Evolutionary conservation across 2,329 filamentous ascomycete genomes (phyloP).

Genomic region (Cladosporium colombiae): DNA sequence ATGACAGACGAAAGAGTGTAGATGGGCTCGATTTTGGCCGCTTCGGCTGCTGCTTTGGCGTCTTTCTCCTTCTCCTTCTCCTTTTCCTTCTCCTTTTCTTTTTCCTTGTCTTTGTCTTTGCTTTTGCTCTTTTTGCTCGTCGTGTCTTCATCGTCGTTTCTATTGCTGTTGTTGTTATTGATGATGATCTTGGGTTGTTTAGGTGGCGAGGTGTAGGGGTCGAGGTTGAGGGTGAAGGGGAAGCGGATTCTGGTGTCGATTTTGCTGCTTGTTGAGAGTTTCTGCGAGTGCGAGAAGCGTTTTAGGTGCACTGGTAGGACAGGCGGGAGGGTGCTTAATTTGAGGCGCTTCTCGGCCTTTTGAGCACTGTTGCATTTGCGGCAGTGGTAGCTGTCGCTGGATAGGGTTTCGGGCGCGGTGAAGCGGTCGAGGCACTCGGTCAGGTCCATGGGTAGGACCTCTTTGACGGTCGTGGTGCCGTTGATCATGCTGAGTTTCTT

Average conservation of each 20-base stretch:
- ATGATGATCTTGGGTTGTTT: constrained; percentile 18
- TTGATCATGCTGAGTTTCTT: constrained; percentile 52
- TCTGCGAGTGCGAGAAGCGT: constrained; percentile 41
- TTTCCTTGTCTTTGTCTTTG: not conserved
- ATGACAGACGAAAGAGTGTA: constrained; percentile 90
- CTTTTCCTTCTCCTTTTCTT: constrained; percentile 22
- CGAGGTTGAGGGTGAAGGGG: constrained; percentile 83
- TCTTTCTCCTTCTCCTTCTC: constrained; percentile 19
- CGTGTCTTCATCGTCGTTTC: constrained; percentile 29
- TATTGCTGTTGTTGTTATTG: constrained; percentile 12
- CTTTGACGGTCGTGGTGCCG: constrained; percentile 38
- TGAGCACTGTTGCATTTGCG: constrained; percentile 72
- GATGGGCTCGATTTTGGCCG: constrained; percentile 56
- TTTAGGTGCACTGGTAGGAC: constrained; percentile 92
- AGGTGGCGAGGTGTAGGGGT: constrained; percentile 69
- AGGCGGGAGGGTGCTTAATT: constrained; percentile 81
- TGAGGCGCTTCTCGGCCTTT: constrained; percentile 80
- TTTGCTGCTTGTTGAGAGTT: constrained; percentile 77
- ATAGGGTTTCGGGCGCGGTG: constrained; percentile 75
- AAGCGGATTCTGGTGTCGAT: constrained; percentile 86
- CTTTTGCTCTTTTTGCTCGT: constrained; percentile 38
- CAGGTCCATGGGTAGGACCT: constrained; percentile 42
- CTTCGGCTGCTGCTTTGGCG: constrained; percentile 27
- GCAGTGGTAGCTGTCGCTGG: constrained; percentile 80
- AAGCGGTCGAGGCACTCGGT: constrained; percentile 78